Evolutionary conservation across 257 asterid genomes (phyloP).

Genomic region (Solanum etuberosum): DNA sequence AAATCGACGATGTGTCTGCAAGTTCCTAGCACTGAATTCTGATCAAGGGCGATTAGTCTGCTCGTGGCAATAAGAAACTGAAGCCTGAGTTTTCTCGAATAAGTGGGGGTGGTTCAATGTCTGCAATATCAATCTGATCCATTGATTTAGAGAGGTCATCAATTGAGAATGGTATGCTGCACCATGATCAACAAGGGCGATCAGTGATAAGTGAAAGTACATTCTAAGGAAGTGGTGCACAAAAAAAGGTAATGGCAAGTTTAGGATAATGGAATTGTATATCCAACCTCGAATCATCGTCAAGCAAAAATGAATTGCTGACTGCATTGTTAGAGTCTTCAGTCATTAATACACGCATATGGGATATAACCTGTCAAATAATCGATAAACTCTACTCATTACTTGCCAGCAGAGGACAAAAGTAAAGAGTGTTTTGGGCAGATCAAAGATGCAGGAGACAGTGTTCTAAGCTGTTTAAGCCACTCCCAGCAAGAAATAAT

Average conservation of each 20-base stretch:
- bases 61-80: constrained; percentile 82
- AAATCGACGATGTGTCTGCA: background rate
- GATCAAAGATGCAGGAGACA: background rate
- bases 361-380: constrained; percentile 63
- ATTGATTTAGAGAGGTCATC: constrained; percentile 93
- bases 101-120: constrained; percentile 97
- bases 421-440: background rate
- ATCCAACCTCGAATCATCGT: constrained; percentile 90
- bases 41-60: constrained; percentile 24
- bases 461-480: background rate
- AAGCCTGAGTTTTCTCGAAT: constrained; percentile 95
- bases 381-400: background rate
- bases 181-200: constrained; percentile 1
- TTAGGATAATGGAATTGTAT: background rate
- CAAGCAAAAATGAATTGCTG: constrained; percentile 95
- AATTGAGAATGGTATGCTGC: constrained; percentile 98
- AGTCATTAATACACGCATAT: constrained; percentile 84
- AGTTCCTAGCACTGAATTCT: background rate
- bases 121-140: constrained; percentile 78
- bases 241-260: background rate
- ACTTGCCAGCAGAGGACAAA: background rate
- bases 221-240: background rate
- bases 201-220: background rate
- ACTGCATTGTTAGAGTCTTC: constrained; percentile 97
- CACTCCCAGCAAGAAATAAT: background rate